Base-by-base conservation (phyloP, 1,284 basidiomycete genomes). In the Gymnopus androsaceus region DNA sequence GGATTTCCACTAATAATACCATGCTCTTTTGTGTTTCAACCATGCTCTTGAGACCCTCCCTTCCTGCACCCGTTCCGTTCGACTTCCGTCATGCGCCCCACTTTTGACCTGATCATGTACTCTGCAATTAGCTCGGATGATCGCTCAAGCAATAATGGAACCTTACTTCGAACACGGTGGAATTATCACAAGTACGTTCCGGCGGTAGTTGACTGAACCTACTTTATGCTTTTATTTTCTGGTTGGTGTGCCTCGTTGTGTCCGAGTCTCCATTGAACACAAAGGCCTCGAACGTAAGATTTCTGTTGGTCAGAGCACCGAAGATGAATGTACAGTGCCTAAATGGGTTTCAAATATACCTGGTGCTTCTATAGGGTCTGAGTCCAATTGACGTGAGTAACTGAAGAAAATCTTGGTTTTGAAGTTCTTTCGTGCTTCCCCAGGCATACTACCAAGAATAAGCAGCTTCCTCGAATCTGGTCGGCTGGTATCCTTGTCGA, bases 281-380 rank as follows among this genome's bases (percentile, higher is more conserved):
- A 87, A 88, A 69, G 90, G 87, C 14, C 76, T 72, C 47, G 84
- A 90, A 56, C 77, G 80, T 34, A 72, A 81, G 28, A 78, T 89
- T n/a, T n/a, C n/a, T n/a, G n/a, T n/a, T n/a, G n/a, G n/a, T n/a
- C n/a, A n/a, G n/a, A n/a, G n/a, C n/a, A n/a, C n/a, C n/a, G n/a
- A n/a, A n/a, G n/a, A n/a, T n/a, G n/a, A n/a, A n/a, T n/a, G n/a
- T n/a, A n/a, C n/a, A n/a, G n/a, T n/a, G n/a, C n/a, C n/a, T n/a
- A n/a, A n/a, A n/a, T n/a, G n/a, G n/a, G n/a, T n/a, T n/a, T 95
- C 67, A 76, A 85, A 51, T 79, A 89, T 64, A 70, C 92, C 92
- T 8, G 94, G 92, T 7, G 90, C 90, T 9, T 77, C n/a, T 94
- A 30, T 79, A 94, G 45, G 92, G 92, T 51, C 78, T 94, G 42